A percentile compares a stretch with the other conserved stretches of the same genome.
Evolutionary conservation across 192 early-diverging fungal genomes (phyloP).

Genomic region (Dissophora globulifera): DNA sequence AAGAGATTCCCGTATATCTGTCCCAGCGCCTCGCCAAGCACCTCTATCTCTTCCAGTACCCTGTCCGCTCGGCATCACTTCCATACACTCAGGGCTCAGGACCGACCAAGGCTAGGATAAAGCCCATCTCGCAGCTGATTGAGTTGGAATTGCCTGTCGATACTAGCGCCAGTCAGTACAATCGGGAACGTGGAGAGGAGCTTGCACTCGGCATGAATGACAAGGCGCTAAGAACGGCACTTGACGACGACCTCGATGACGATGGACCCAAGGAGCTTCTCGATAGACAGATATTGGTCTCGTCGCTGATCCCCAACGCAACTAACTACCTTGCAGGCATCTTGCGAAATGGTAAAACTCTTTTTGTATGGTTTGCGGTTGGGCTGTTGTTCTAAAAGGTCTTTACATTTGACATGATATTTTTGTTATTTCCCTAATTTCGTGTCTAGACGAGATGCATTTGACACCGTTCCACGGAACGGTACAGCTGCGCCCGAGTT

Average conservation of each 20-base stretch:
- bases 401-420: background rate
- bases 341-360: conserved; percentile 69
- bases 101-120: conserved; percentile 78
- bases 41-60: conserved; percentile 88
- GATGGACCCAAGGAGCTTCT: conserved; percentile 65
- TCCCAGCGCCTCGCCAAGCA: conserved; percentile 72
- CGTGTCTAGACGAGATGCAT: conserved; percentile 82
- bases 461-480: conserved; percentile 78
- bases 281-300: conserved; percentile 84
- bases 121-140: conserved; percentile 83
- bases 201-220: conserved; percentile 82
- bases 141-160: conserved; percentile 89
- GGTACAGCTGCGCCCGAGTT: conserved; percentile 87
- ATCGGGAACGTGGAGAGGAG: conserved; percentile 78
- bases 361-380: no score
- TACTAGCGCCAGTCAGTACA: conserved; percentile 78
- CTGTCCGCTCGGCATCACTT: conserved; percentile 64
- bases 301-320: conserved; percentile 78
- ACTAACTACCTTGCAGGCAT: conserved; percentile 89
- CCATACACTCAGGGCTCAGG: conserved; percentile 55
- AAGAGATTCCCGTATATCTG: conserved; percentile 85
- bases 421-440: no score
- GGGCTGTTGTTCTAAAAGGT: background rate
- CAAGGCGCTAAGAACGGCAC: conserved; percentile 71
- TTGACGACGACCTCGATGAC: conserved; percentile 61